Conservation (phyloP, 495 filamentous ascomycete species). For the Penicillium ochrochloron region DNA sequence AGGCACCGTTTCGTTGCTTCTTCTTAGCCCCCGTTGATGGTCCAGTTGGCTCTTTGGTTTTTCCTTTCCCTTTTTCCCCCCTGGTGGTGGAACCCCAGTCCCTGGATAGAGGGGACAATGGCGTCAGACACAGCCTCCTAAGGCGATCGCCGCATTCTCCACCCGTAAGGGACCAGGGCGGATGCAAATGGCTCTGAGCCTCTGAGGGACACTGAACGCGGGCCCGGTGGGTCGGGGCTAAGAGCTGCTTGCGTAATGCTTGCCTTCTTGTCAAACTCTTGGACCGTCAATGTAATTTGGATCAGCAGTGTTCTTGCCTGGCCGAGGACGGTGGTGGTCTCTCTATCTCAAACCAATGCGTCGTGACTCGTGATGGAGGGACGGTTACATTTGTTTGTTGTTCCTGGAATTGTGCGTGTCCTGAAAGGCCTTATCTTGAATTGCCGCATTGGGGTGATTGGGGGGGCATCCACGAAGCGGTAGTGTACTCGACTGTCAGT, state of each 20-base stretch:
- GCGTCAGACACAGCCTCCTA: slow-evolving; percentile 39
- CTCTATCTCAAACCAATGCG: slow-evolving; percentile 32
- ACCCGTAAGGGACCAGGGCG: slow-evolving; percentile 48
- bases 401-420: not conserved
- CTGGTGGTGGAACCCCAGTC: slow-evolving; percentile 16
- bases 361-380: not conserved
- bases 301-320: slow-evolving; percentile 35
- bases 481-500: not conserved
- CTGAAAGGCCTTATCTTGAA: slow-evolving; percentile 1
- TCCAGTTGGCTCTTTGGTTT: not conserved
- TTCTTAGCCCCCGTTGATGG: not conserved
- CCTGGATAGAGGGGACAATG: slow-evolving; percentile 30
- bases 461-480: not conserved
- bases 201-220: slow-evolving; percentile 45
- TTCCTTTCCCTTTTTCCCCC: slow-evolving; percentile 15
- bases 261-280: slow-evolving; percentile 24
- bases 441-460: not conserved
- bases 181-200: slow-evolving; percentile 29
- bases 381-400: slow-evolving; percentile 23
- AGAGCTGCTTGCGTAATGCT: slow-evolving; percentile 52
- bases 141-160: slow-evolving; percentile 51
- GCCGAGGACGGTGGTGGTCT: slow-evolving; percentile 13
- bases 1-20: slow-evolving; percentile 1
- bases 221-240: slow-evolving; percentile 40
- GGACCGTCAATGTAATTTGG: slow-evolving; percentile 39